These are phyloP conservation scores for Cucumis hystrix DNA, from an alignment of 306 rosid genomes.

Conservation along the genomic window DNA sequence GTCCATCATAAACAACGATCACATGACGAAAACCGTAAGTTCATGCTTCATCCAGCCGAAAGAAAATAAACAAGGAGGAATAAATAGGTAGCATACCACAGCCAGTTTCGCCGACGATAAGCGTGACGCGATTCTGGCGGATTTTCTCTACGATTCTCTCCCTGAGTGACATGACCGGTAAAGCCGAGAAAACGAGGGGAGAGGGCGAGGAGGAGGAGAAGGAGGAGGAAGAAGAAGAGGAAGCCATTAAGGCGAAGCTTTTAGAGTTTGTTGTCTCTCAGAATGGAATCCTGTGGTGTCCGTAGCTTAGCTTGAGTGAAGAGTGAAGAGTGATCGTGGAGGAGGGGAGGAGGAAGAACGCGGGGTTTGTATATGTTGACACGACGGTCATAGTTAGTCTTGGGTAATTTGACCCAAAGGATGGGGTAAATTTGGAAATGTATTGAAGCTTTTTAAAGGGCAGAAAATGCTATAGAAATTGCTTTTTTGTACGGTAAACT, in stretches of 20 bases:
- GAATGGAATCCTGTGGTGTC: background rate
- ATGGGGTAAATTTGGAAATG: background rate
- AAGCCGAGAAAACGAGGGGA: conserved; percentile 34
- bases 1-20: background rate
- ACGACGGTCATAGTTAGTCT: background rate
- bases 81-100: conserved; percentile 33
- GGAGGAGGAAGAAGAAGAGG: conserved; percentile 32
- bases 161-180: conserved; percentile 51
- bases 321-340: background rate
- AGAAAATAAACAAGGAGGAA: background rate
- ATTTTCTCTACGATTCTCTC: conserved; percentile 64
- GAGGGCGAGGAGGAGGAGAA: conserved; percentile 17
- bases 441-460: background rate
- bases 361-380: background rate
- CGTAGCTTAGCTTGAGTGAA: background rate
- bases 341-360: background rate
- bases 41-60: background rate
- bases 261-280: background rate
- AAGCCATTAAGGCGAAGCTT: conserved; percentile 28
- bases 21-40: background rate
- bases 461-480: background rate
- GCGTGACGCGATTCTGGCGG: conserved; percentile 71
- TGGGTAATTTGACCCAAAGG: background rate
- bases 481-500: background rate
- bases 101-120: conserved; percentile 80